phyloP scores from a whole-genome alignment of 2,329 filamentous ascomycete genomes.

The Colletotrichum abscissum region DNA sequence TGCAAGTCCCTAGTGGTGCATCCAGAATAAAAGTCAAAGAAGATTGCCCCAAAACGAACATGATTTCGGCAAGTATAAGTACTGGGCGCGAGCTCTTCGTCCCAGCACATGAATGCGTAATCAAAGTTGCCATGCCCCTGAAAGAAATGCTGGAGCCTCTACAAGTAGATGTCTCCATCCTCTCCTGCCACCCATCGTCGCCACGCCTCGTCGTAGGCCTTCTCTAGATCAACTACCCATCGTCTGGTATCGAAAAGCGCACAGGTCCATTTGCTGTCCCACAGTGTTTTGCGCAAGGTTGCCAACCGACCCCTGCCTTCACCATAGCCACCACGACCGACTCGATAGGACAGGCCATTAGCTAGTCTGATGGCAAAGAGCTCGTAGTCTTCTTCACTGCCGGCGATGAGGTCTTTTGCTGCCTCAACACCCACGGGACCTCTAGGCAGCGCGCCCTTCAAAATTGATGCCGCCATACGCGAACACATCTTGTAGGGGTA shows the following conservation, averaged over 20 bases:
- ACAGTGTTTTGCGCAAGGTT: slow-evolving; percentile 84
- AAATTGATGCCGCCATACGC: slow-evolving; percentile 95
- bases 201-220: slow-evolving; percentile 91
- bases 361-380: slow-evolving; percentile 77
- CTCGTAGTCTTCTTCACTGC: slow-evolving; percentile 86
- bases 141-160: not conserved
- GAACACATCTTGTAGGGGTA: slow-evolving; percentile 99
- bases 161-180: slow-evolving; percentile 93
- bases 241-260: slow-evolving; percentile 90
- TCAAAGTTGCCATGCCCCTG: not conserved
- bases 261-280: slow-evolving; percentile 85
- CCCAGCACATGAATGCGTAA: not conserved
- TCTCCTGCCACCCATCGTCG: slow-evolving; percentile 85
- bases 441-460: slow-evolving; percentile 87
- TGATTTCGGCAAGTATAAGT: not conserved
- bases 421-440: slow-evolving; percentile 73
- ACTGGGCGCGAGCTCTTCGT: not conserved
- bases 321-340: slow-evolving; percentile 56
- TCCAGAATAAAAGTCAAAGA: not conserved
- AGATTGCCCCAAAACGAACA: not conserved
- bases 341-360: slow-evolving; percentile 69
- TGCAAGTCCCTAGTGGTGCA: not conserved
- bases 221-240: slow-evolving; percentile 92
- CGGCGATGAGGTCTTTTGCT: slow-evolving; percentile 80
- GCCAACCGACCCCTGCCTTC: slow-evolving; percentile 76